Evolutionary conservation across 179 eudicot genomes (phyloP), one percentile per base, ranked within the genome.

Genomic region (Beta corolliflora): DNA sequence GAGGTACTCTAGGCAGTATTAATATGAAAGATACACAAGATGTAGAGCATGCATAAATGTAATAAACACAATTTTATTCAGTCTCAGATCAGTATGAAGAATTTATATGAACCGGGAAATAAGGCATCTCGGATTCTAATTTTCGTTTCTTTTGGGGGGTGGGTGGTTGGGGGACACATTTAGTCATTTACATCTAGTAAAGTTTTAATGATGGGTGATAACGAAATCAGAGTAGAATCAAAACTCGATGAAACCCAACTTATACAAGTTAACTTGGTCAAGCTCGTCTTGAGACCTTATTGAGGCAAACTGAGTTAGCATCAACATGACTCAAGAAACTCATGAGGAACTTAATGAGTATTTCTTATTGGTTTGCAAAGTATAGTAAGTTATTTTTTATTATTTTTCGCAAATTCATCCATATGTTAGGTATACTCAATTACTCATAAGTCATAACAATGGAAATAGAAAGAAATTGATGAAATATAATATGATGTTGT

Each of bases 1-100:
- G 55, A 79, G 77, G 14, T 54, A 80, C 73, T 21, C 54, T 13
- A 54, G 21, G 44, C 61, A 67, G 75, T 48, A 83, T 18, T 21
- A 52, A 9, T 19, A 77, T 46, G 10, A 21, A 71, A 36, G 12
- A 48, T n/a, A 25, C 46, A 48, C n/a, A 72, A 41, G 41, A 18
- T 56, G 45, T 41, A 16, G 16, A 52, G 66, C 11, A 53, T 71
- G 54, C 52, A 76, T 76, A 14, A 31, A n/a, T 5, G 29, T 19
- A 78, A 48, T 68, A 25, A 48, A 69, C 56, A 21, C 14, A 12
- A 31, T 58, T 45, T 41, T n/a, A 79, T 53, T n/a, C 25, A 46
- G 59, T n/a, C 29, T 25, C 7, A 25, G 25, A 36, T 36, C 11
- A 50, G 67, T 7, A 44, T 63, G 48, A 67, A 66, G 52, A 36